Base-by-base conservation (phyloP, 2,329 filamentous ascomycete species). In the Verticillium klebahnii region DNA sequence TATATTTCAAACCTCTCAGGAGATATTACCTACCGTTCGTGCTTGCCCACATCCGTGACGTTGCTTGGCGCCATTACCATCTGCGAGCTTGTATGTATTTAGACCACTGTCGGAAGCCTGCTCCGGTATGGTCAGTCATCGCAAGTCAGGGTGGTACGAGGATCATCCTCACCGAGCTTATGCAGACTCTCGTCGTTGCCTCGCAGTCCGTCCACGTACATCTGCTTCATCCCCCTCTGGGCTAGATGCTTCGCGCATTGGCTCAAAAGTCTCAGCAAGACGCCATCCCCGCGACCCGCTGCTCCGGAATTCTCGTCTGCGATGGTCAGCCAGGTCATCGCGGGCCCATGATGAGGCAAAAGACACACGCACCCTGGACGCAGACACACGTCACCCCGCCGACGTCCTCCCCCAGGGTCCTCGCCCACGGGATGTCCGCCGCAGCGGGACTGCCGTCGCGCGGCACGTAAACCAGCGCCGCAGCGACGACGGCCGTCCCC, bases 321-420 rank as follows among this genome's bases (percentile, higher is more conserved):
- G 58, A 52, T 7, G 29, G 12, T 55, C 57, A 29, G 7, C 36
- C 5, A 50, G 23, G 19, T 5, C 29, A 29, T 4, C 29, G 1
- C 25, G 36, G 17, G 9, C 54, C 34, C 58, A 34, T 56, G 23
- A 32, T 45, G n/a, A 40, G 14, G 59, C 45, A 37, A 23, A 64
- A 57, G 57, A 14, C 25, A 14, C 25, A 77, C 81, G 63, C 70
- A 85, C 85, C 81, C 69, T 76, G 74, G 64, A 87, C 80, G 71
- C 82, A 87, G 59, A 87, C 82, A 70, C 85, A 88, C n/a, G 84
- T 81, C 39, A 85, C 79, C 31, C 85, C 85, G 56, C 85, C 85
- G 52, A 85, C 80, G 62, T 82, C 77, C 54, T 72, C 69, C 12
- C 79, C 81, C 61, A 86, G 79, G 2, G 72, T 76, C 52, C 73